These are phyloP conservation scores for Haplosporangium sp. DNA, from an alignment of 371 early-diverging fungal species.

Conservation along the genomic window DNA sequence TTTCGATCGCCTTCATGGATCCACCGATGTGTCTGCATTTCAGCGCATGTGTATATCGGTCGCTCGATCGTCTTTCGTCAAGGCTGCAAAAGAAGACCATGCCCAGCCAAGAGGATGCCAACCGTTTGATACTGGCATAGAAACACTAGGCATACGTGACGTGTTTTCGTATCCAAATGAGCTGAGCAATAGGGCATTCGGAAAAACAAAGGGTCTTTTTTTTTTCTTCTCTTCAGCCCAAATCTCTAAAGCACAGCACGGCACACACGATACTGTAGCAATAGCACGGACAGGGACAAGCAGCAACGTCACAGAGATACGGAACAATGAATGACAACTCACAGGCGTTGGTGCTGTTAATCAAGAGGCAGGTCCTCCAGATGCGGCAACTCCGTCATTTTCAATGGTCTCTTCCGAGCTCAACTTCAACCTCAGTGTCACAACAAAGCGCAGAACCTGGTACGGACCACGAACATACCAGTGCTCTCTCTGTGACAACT, in stretches of 20 bases:
- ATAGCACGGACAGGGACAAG: neutral
- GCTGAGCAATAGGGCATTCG: neutral
- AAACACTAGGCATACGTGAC: neutral
- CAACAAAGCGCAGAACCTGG: neutral
- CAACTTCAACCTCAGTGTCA: neutral
- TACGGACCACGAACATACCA: neutral
- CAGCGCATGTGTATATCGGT: no score
- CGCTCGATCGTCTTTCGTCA: no score
- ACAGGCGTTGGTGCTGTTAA: slow-evolving; percentile 26
- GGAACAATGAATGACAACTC: slow-evolving; percentile 8
- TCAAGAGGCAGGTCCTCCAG: slow-evolving; percentile 50
- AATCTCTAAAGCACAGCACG: neutral
- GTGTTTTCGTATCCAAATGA: neutral
- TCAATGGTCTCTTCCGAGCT: slow-evolving; percentile 30
- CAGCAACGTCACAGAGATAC: neutral
- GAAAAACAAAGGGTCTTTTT: neutral
- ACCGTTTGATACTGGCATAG: neutral
- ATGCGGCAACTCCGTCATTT: slow-evolving; percentile 49
- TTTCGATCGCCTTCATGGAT: no score
- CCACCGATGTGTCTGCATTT: no score
- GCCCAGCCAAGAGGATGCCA: no score
- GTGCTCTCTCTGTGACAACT: slow-evolving; percentile 19
- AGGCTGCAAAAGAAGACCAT: no score
- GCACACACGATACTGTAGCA: neutral
- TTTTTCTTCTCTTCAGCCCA: neutral